Evolutionary conservation across 345 rosid genomes (phyloP), one percentile per base, ranked within the genome.

Genomic region (Reutealis trisperma): DNA sequence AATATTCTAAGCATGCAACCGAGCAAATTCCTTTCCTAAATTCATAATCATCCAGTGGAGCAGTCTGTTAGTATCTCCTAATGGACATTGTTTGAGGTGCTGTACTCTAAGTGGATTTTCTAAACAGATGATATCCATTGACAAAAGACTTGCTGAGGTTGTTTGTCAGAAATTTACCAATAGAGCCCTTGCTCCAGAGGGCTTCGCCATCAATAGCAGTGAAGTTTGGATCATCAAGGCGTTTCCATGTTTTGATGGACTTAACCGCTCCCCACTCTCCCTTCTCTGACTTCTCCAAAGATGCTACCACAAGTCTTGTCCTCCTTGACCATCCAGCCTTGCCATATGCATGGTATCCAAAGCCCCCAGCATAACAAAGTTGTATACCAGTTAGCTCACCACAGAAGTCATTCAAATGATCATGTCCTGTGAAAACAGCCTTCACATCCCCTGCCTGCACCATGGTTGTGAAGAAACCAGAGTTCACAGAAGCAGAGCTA

Each of bases 321-420:
- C 99, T 90, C 86, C 98, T 88, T 14, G 89, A 77, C 97, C 97
- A 93, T 8, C 98, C 98, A 47, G 92, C 94, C 84, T 91, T 89
- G 72, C 98, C 98, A 64, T 93, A 96, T 25, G 94, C 99, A 86
- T 92, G 98, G 86, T 93, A 93, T 82, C 99, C 97, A 79, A 92
- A 89, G 18, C 94, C 99, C 64, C 98, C 99, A 55, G 90, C 98
- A 61, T 95, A 95, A 72, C 99, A 95, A 75, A 95, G 98, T 45
- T 95, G 87, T 73, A 93, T 86, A 30, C 94, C 94, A 30, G 76
- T 80, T 61, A 88, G 84, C 44, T 74, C 27, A 11, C 89, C 97
- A 75, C 99, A 96, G 78, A 93, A 96, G 85, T 96, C 99, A 16
- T 92, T 95, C 75, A 88, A 1, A 72, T 95, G 99, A 80, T 95